Evolutionary conservation across 75 land plant genomes (phyloP), one percentile per base, ranked within the genome.

Genomic region (Selaginella tamariscina): DNA sequence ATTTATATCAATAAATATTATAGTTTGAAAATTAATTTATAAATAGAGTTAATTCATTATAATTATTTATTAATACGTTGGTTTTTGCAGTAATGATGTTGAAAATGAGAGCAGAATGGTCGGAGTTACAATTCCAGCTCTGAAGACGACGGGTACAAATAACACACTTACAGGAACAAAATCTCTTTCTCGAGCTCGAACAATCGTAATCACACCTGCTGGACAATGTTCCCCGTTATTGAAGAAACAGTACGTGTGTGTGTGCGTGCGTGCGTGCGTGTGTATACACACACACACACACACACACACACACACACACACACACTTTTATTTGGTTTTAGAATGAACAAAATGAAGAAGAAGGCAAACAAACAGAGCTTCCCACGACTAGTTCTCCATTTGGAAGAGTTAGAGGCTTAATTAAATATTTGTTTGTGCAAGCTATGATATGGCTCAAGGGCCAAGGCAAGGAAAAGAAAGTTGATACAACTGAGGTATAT

Each of bases 401-500:
- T 29, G 55, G 74, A 32, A 39, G 67, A 30, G 30, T 68, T 66
- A 73, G 33, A 54, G 56, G 72, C 2, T 21, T 71, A 24, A 22
- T 55, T 24, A 55, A 67, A 27, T 27, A 73, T 27, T 44, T 65
- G 21, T 1, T 74, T 15, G 30, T 57, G 23, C 59, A 74, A 32
- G 31, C n/a, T 32, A 5, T 74, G n/a, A 23, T 74, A 22, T 63
- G 67, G 79, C 78, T 69, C 32, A 64, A 33, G 32, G 29, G 49
- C 13, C 62, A 49, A 75, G 62, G 31, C 27, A 67, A 67, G 24
- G 71, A 76, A 29, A 77, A 77, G 65, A 30, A 59, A 30, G 66
- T 77, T 31, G 31, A 74, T 30, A 78, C 78, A 24, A 56, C 32
- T 32, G 68, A 74, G 71, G 78, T 77, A 60, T 0, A 0, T n/a